Conservation (phyloP, 192 early-diverging fungal genomes). For the Coemansia sp. region DNA sequence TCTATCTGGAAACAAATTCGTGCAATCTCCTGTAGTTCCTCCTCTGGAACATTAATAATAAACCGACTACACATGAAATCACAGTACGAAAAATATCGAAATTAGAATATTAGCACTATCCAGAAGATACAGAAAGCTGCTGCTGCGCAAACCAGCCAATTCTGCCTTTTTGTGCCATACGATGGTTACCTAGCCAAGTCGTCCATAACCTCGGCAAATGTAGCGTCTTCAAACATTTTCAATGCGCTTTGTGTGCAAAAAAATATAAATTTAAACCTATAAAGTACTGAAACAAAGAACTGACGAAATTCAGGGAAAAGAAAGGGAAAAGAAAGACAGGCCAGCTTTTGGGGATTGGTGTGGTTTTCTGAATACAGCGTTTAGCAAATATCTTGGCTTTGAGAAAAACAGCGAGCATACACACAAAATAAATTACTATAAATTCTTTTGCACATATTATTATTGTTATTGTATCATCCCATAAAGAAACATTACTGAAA, state of each 20-base stretch:
- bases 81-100: constrained; percentile 3
- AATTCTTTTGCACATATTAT: no score
- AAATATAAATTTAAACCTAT: not conserved
- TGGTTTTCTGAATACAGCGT: not conserved
- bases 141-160: not conserved
- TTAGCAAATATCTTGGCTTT: no score
- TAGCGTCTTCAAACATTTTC: constrained; percentile 62
- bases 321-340: constrained; percentile 5
- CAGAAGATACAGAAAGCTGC: no score
- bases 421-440: no score
- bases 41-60: constrained; percentile 97
- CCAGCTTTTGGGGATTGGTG: not conserved
- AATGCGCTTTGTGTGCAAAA: not conserved
- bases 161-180: not conserved
- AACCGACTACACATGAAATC: constrained; percentile 70
- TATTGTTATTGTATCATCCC: not conserved
- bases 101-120: not conserved
- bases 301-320: not conserved
- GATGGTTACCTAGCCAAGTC: constrained; percentile 72
- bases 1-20: constrained; percentile 98
- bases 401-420: no score
- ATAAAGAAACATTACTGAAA: no score
- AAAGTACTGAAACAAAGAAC: not conserved
- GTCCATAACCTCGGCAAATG: constrained; percentile 83
- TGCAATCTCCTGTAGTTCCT: constrained; percentile 91